A percentile compares a stretch with the other conserved stretches of the same genome.
phyloP scores from a whole-genome alignment of 805 yeast genomes.

The Sugiyamaella marilandica region DNA sequence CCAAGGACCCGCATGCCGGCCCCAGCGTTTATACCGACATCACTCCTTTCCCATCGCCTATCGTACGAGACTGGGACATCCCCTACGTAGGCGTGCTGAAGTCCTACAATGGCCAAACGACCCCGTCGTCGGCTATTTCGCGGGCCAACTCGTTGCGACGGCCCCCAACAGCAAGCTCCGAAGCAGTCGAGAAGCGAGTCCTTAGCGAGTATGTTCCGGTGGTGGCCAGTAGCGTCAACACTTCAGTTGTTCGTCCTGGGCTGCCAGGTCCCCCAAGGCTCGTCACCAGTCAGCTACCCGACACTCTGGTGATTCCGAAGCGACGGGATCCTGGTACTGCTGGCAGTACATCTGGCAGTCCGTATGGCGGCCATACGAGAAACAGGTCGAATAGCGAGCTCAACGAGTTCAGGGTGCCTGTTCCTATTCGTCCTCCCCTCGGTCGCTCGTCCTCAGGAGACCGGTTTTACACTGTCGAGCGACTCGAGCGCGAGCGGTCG shows the following conservation, averaged over 20 bases:
- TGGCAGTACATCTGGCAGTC: not conserved
- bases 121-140: slow-evolving; percentile 16
- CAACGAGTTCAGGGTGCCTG: not conserved
- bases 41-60: slow-evolving; percentile 18
- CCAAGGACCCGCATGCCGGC: not conserved
- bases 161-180: not conserved
- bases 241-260: not conserved
- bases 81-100: slow-evolving; percentile 3
- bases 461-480: not conserved
- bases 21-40: slow-evolving; percentile 7
- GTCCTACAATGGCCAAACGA: slow-evolving; percentile 14
- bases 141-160: slow-evolving; percentile 17
- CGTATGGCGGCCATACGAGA: not conserved
- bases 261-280: slow-evolving; percentile 3
- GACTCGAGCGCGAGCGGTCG: slow-evolving; percentile 6
- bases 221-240: slow-evolving; percentile 1
- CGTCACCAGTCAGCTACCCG: not conserved
- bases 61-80: not conserved
- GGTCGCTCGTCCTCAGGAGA: slow-evolving; percentile 9
- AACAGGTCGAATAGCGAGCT: slow-evolving; percentile 4
- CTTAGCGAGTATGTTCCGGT: slow-evolving; percentile 15
- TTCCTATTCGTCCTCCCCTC: slow-evolving; percentile 2
- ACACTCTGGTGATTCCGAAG: not conserved
- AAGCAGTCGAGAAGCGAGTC: slow-evolving; percentile 4
- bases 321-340: not conserved